Conservation (phyloP, 2,329 filamentous ascomycete genomes). For the Botryosphaeria dothidea region DNA sequence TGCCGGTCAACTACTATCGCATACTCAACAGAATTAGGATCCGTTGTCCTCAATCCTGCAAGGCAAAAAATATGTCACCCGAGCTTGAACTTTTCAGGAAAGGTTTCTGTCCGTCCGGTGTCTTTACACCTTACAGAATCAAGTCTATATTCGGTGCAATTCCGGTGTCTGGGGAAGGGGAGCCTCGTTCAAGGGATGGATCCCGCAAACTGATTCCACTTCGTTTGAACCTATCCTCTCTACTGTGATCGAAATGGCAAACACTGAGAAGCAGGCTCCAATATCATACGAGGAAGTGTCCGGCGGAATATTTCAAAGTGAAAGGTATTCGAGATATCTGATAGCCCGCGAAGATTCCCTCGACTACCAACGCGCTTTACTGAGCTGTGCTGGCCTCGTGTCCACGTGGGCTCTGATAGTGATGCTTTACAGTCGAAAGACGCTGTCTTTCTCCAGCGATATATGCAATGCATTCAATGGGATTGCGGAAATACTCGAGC, state of each 20-base stretch:
- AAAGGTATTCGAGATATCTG: too few relatives aligned
- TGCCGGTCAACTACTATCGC: accelerated
- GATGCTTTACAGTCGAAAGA: background rate
- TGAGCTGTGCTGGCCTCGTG: accelerated
- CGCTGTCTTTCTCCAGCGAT: background rate
- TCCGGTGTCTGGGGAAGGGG: background rate
- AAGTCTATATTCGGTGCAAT: background rate
- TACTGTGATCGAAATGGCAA: background rate
- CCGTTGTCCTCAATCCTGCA: background rate
- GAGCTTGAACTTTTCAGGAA: background rate
- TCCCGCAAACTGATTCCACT: background rate
- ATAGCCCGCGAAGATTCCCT: background rate
- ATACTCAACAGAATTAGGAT: accelerated
- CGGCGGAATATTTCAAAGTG: too few relatives aligned
- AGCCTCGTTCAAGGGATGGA: background rate
- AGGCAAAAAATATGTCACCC: background rate
- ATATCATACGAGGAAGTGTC: too few relatives aligned
- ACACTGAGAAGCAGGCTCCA: background rate
- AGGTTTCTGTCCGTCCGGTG: background rate
- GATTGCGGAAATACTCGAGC: background rate
- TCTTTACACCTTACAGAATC: background rate
- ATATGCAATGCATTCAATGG: background rate
- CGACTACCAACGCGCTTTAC: background rate
- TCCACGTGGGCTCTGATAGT: background rate
- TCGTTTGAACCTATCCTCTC: background rate